Evolutionary conservation across 352 stramenopile genomes (phyloP), one percentile per base, ranked within the genome.

Genomic region (Phytophthora syringae): DNA sequence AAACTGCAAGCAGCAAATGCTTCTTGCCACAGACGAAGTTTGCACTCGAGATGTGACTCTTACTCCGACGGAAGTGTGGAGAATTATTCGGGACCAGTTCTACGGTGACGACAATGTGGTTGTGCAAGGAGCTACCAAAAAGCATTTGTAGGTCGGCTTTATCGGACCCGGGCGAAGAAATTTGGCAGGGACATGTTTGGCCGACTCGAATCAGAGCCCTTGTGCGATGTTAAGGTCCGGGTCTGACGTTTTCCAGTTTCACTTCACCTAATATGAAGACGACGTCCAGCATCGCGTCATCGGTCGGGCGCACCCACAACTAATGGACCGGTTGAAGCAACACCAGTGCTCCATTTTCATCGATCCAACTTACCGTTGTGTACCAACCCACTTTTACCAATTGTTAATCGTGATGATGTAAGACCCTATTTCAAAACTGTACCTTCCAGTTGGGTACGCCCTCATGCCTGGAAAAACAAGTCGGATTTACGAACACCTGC

Each of bases 391-490:
- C n/a, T n/a, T n/a, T n/a, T n/a, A n/a, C n/a, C n/a, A n/a, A n/a
- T n/a, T n/a, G n/a, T n/a, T n/a, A n/a, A n/a, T n/a, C n/a, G n/a
- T n/a, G n/a, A n/a, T n/a, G n/a, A n/a, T n/a, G n/a, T n/a, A n/a
- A n/a, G n/a, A n/a, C n/a, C n/a, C 22, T 64, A 58, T 52, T 32
- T 58, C 57, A 0, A 37, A 59, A 1, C 37, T 59, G 0, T 59
- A 65, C 13, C 12, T 52, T 5, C 48, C 25, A n/a, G 7, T 65
- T 28, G 57, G 25, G 45, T 65, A 58, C 3, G 16, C 12, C 1
- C 34, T 64, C 0, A 57, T 37, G 2, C 28, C 57, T 18, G 25
- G 36, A 21, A 61, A 64, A 20, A 64, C 36, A 4, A 9, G 36
- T 18, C 18, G 51, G 2, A 6, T 58, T 12, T 64, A 45, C 7